Evolutionary conservation across 108 stramenopile genomes (phyloP).

Genomic region (Skeletonema potamos): DNA sequence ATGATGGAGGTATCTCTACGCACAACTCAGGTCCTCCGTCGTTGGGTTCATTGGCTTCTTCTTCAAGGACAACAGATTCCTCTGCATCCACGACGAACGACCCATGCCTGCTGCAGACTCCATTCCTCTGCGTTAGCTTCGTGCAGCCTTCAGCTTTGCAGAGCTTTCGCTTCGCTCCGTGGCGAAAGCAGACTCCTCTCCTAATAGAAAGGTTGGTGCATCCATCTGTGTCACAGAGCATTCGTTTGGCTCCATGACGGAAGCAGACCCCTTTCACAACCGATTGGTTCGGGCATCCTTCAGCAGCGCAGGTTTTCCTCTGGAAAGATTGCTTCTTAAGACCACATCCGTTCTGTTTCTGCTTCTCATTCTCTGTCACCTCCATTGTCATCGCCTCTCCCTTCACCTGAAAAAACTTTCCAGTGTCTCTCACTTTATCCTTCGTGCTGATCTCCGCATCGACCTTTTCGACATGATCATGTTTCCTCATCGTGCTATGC

Average conservation of each 20-base stretch:
- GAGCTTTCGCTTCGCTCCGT: not conserved
- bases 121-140: not conserved
- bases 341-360: not conserved
- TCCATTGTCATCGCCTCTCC: not conserved
- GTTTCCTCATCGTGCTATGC: not conserved
- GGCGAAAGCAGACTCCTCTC: slow-evolving; percentile 2
- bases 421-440: not conserved
- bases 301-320: not conserved
- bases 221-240: not conserved
- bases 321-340: not conserved
- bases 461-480: not conserved
- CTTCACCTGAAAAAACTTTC: not conserved
- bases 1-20: not conserved
- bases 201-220: not conserved
- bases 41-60: not conserved
- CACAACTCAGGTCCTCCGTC: not conserved
- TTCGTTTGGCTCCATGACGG: slow-evolving; percentile 3
- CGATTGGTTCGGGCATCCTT: not conserved
- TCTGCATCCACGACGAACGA: not conserved
- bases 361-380: not conserved
- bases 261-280: slow-evolving; percentile 1
- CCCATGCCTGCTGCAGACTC: not conserved
- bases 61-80: not conserved
- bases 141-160: not conserved
- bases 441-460: not conserved